Evolutionary conservation across 345 rosid species (phyloP), one percentile per base, ranked within the genome.

Genomic region (Diplotaxis tenuifolia): DNA sequence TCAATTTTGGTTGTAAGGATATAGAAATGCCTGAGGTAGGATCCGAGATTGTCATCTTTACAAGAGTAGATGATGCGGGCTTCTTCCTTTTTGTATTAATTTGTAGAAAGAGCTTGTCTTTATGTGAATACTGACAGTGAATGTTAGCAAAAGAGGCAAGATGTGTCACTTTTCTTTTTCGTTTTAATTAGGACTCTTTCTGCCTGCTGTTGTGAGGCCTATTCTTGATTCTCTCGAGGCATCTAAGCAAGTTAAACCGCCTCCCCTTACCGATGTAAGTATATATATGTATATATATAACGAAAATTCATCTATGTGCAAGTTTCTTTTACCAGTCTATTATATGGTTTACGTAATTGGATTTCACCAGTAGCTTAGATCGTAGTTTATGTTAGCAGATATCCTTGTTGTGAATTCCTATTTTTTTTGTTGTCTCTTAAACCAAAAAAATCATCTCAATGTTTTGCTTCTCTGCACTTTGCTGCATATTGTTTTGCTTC

Each of bases 201-300:
- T 92, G 72, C 99, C 98, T 18, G 98, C 99, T 63, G 91, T 89
- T 59, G 98, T 92, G 62, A 88, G 96, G 81, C 99, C 99, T 72
- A 86, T 96, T 15, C 81, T 96, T 22, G 98, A 96, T 78, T 96
- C 99, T 10, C 78, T 89, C 14, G 98, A 90, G 80, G 78, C 96
- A 19, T 82, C 94, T 55, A 90, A 96, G 81, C 82, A 88, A 81
- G 95, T 96, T 64, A 84, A 84, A 64, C 93, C 84, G 47, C 90
- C 97, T 67, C 80, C 96, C 15, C 75, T 90, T 62, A 86, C 82
- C 40, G 88, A 90, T 80, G 99, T 96, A 72, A 86, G 98, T 77
- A 19, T 36, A n/a, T n/a, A n/a, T n/a, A n/a, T n/a, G n/a, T n/a
- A n/a, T n/a, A n/a, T n/a, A n/a, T n/a, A n/a, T n/a, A n/a, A n/a